Base-by-base conservation (phyloP, 139 green algal species). In the Picochlorum sp. region DNA sequence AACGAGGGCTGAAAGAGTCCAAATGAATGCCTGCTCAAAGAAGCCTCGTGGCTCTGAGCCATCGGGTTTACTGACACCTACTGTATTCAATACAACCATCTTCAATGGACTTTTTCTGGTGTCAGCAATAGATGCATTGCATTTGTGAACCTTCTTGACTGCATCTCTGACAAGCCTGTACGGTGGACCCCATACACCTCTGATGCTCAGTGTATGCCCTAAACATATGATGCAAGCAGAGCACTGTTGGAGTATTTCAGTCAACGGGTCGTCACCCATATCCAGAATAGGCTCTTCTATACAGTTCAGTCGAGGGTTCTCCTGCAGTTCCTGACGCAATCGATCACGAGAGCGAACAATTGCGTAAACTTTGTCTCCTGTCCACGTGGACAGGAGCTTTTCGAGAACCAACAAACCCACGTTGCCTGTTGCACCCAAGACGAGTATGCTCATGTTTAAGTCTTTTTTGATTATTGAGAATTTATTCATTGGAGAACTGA, bases 1-100 rank as follows among this genome's bases (percentile, higher is more conserved):
- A 20, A 54, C 11, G 6, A 54, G 47, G n/a, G 18, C 15, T 21
- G 47, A 54, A 26, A 54, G 18, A 21, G n/a, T 54, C 47, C 47
- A 54, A 20, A 54, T 21, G 47, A 54, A 54, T 26, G 47, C 47
- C n/a, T 54, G 16, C 18, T 54, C 47, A 54, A 54, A 54, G 47
- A 54, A 21, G 10, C 47, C 47, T 13, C 47, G 16, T 18, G 47
- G 18, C 47, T 54, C 47, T 26, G 47, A 54, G 18, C 47, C 47
- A 21, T 54, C 47, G 0, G 47, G 47, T 10, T 54, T 18, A 20
- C 18, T 54, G 18, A 54, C 47, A 9, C 47, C 47, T 21, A 54
- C 47, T 20, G 47, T 54, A 54, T 21, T 54, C 47, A 54, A 54
- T 20, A 54, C 47, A 8, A 54, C 47, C 47, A 54, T 20, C 13